phyloP scores from a whole-genome alignment of 2,329 filamentous ascomycete genomes.

The Diaporthe eres region DNA sequence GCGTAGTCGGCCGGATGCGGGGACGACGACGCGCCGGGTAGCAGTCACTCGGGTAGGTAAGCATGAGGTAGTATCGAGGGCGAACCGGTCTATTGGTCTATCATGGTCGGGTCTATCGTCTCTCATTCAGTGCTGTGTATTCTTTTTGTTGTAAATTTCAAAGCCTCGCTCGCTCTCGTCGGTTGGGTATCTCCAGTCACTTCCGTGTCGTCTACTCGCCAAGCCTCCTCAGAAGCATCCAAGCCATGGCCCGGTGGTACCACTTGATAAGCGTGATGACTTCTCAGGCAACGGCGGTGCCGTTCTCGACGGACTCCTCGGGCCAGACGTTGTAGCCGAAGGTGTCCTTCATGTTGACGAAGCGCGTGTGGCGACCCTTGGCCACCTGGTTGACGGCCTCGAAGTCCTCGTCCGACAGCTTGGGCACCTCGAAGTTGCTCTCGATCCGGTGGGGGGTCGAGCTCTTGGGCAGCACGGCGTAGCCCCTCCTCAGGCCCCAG shows the following conservation, averaged over 20 bases:
- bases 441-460: constrained; percentile 76
- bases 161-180: constrained; percentile 9
- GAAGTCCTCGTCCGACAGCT: constrained; percentile 70
- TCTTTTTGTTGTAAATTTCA: constrained; percentile 4
- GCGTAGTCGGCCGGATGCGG: constrained; percentile 7
- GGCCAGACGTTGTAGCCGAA: constrained; percentile 82
- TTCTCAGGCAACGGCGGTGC: constrained; percentile 37
- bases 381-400: constrained; percentile 75
- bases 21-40: background rate
- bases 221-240: constrained; percentile 22
- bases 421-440: constrained; percentile 73
- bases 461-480: constrained; percentile 79
- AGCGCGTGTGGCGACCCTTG: constrained; percentile 75
- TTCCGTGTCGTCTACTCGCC: constrained; percentile 14
- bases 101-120: constrained; percentile 20
- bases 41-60: background rate
- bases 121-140: constrained; percentile 7
- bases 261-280: background rate
- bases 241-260: constrained; percentile 17
- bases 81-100: constrained; percentile 30
- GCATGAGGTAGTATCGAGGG: constrained; percentile 3
- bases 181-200: constrained; percentile 37
- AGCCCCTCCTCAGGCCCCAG: constrained; percentile 77
- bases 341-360: constrained; percentile 87
- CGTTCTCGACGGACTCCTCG: constrained; percentile 60